Percentiles rank a stretch among this genome's conserved stretches.
These are phyloP conservation scores for Diaporthe sp. DNA, from an alignment of 2,329 filamentous ascomycete genomes.

Conservation along the genomic window DNA sequence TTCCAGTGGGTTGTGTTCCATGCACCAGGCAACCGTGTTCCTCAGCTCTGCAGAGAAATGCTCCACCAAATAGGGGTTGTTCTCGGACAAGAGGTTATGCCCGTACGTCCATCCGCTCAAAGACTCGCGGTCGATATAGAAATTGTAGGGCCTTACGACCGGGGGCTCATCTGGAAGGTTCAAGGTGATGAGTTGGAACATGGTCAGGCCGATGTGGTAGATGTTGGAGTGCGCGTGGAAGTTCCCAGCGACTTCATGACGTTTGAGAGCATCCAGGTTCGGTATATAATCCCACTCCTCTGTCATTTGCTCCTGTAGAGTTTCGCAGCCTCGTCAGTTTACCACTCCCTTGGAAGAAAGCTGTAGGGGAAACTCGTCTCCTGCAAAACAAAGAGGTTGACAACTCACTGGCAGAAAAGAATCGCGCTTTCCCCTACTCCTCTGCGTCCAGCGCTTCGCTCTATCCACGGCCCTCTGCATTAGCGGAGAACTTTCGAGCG, in stretches of 20 bases:
- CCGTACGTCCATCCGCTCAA: slow-evolving; percentile 23
- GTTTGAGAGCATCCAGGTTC: neutral
- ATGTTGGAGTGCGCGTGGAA: slow-evolving; percentile 23
- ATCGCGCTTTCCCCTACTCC: slow-evolving; percentile 17
- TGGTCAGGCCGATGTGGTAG: slow-evolving; percentile 18
- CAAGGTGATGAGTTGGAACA: slow-evolving; percentile 22
- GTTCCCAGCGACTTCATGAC: neutral
- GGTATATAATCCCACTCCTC: slow-evolving; percentile 23
- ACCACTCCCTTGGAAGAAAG: too few relatives aligned
- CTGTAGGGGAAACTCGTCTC: neutral
- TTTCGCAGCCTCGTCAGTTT: neutral
- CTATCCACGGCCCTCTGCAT: neutral
- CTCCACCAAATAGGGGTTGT: neutral
- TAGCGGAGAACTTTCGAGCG: neutral
- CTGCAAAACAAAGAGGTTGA: neutral
- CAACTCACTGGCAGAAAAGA: neutral
- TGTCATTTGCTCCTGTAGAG: neutral
- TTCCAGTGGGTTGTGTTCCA: slow-evolving; percentile 9
- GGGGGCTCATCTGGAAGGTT: neutral
- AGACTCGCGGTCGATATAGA: neutral
- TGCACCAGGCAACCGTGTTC: slow-evolving; percentile 17
- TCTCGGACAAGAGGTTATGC: neutral
- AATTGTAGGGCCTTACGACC: neutral
- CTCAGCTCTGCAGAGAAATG: neutral
- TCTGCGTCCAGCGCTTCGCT: neutral